A percentile compares a stretch with the other conserved stretches of the same genome.
Evolutionary conservation across 257 asterid species (phyloP).

Genomic region (Ballota nigra): DNA sequence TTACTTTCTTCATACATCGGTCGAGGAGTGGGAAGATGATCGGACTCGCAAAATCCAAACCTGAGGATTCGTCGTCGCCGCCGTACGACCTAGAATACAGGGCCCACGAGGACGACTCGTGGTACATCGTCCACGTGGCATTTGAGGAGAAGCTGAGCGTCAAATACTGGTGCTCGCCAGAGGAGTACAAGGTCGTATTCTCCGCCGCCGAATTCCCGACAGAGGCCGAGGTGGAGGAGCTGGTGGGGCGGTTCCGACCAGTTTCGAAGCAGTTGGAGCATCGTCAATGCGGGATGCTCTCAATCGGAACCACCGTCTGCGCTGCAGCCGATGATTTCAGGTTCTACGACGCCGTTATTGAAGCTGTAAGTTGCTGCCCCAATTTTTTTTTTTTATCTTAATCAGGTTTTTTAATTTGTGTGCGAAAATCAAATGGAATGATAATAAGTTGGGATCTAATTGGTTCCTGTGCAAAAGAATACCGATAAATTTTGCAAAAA

Average conservation of each 20-base stretch:
- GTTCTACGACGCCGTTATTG: constrained; percentile 53
- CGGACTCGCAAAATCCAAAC: background rate
- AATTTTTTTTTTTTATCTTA: no score
- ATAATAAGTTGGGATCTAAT: no score
- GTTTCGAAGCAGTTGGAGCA: constrained; percentile 41
- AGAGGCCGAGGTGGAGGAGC: constrained; percentile 26
- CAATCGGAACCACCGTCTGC: constrained; percentile 37
- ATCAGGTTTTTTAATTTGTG: no score
- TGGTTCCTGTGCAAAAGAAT: no score
- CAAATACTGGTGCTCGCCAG: constrained; percentile 23
- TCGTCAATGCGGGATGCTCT: constrained; percentile 22
- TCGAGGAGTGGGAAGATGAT: background rate
- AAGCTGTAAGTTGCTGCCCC: constrained; percentile 31
- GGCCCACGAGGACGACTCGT: constrained; percentile 41
- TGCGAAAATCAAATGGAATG: no score
- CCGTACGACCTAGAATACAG: constrained; percentile 45
- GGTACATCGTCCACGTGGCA: constrained; percentile 37
- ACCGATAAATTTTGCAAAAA: no score
- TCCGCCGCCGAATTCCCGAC: constrained; percentile 21
- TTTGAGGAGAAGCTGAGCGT: constrained; percentile 25
- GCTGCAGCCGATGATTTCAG: constrained; percentile 47
- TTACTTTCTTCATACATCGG: no score
- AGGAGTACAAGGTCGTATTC: constrained; percentile 4
- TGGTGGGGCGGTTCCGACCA: constrained; percentile 35
- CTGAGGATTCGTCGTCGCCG: background rate